Conservation (phyloP, 1,284 basidiomycete genomes). For the Vanrija humicola region DNA sequence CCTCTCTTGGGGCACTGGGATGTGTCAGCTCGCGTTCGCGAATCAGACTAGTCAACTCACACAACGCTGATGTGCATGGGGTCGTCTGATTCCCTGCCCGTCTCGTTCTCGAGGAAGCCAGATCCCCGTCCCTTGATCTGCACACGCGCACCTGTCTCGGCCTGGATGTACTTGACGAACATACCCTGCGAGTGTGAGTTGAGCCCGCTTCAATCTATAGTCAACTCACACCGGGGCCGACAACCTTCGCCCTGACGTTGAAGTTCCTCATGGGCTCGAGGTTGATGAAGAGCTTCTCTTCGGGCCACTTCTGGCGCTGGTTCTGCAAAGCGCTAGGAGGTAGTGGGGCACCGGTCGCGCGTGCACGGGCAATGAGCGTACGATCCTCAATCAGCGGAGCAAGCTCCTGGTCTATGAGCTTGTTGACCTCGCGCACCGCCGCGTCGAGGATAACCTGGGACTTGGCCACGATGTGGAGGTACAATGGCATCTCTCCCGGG, state of each 20-base stretch:
- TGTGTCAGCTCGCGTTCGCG: constrained; percentile 11
- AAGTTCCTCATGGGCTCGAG: constrained; percentile 91
- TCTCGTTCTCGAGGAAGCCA: constrained; percentile 92
- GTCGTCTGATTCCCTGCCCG: constrained; percentile 82
- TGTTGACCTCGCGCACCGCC: constrained; percentile 78
- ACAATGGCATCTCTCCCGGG: constrained; percentile 88
- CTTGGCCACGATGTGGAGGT: constrained; percentile 85
- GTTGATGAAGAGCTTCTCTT: constrained; percentile 83
- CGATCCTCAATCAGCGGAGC: constrained; percentile 85
- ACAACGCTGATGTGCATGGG: constrained; percentile 93
- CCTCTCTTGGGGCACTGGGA: constrained; percentile 77
- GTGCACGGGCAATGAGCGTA: constrained; percentile 47
- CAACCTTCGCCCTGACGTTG: constrained; percentile 94
- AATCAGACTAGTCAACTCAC: constrained; percentile 49
- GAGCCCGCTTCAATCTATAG: background rate
- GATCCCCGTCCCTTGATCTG: constrained; percentile 96
- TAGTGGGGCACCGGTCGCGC: constrained; percentile 39
- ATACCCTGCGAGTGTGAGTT: constrained; percentile 60
- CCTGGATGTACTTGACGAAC: constrained; percentile 98
- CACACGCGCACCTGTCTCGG: constrained; percentile 92
- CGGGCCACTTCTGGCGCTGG: constrained; percentile 81
- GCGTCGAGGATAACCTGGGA: constrained; percentile 72
- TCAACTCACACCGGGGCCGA: constrained; percentile 77
- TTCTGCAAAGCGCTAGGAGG: constrained; percentile 19
- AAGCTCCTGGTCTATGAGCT: constrained; percentile 77